phyloP scores from a whole-genome alignment of 1,139 yeast species.

The Lodderomyces orthopsilosis region DNA sequence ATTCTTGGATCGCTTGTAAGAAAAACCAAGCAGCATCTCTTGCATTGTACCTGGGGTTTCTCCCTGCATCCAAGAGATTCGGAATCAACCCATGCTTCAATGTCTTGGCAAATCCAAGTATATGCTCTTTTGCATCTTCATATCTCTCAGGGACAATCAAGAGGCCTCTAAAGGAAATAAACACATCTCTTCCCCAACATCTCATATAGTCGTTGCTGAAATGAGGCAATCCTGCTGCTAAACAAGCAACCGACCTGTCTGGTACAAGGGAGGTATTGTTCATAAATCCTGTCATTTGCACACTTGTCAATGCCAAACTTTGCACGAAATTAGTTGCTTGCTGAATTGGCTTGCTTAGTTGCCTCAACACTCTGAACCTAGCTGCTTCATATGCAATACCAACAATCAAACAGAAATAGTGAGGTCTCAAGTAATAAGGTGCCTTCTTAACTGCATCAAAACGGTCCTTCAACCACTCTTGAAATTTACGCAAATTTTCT shows the following conservation, averaged over 20 bases:
- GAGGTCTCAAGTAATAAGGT: conserved; percentile 82
- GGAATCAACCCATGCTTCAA: conserved; percentile 95
- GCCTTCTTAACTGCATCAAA: conserved; percentile 61
- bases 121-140: conserved; percentile 78
- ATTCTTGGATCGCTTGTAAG: conserved; percentile 82
- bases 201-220: conserved; percentile 89
- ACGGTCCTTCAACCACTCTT: conserved; percentile 67
- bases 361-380: conserved; percentile 60
- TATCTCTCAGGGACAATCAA: conserved; percentile 72
- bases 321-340: conserved; percentile 72
- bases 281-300: conserved; percentile 82
- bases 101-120: conserved; percentile 85
- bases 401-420: conserved; percentile 76
- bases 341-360: conserved; percentile 51
- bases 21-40: conserved; percentile 98
- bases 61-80: conserved; percentile 85
- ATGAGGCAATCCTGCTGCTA: conserved; percentile 97
- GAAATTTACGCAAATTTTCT: conserved; percentile 49
- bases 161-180: conserved; percentile 81
- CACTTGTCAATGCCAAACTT: conserved; percentile 73
- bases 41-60: conserved; percentile 92
- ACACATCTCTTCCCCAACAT: conserved; percentile 98
- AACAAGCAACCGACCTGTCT: conserved; percentile 56
- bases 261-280: conserved; percentile 77
- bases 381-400: conserved; percentile 84